Evolutionary conservation across 306 rosid genomes (phyloP), one percentile per base, ranked within the genome.

Genomic region (Vigna radiata): DNA sequence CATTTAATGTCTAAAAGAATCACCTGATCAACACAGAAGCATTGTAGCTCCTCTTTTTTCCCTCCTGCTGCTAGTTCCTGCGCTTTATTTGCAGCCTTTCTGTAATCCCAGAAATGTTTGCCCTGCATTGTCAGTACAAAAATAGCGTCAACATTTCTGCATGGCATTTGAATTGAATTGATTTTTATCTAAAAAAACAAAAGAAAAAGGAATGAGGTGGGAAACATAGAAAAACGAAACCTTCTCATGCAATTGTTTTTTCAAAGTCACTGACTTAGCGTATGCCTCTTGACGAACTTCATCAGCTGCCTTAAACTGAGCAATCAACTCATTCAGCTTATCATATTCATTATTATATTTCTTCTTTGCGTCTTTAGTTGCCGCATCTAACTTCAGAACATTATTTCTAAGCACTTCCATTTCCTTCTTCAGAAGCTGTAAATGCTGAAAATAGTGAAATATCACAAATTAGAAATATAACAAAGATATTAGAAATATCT

Each of bases 231-330:
- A 29, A 55, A 16, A 69, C 68, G 78, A 73, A 17, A 90, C 96
- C 98, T 90, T 93, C 63, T 85, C 91, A 73, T 88, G 79, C 31
- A 82, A 75, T 59, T 87, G 90, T 79, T 85, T 85, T 83, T 70
- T 93, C 87, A 85, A 70, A 83, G 87, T 54, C 73, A 83, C 90
- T 64, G 87, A 79, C 83, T 90, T 80, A 13, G 81, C 84, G 46
- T 85, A 89, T 61, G 98, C 89, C 70, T 89, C 93, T 85, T 90
- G 98, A 55, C 98, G 98, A 81, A 75, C 73, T 68, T 75, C 85
- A 87, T 90, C 89, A 41, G 96, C 94, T 79, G 84, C 87, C 83
- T 62, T 87, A 73, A 82, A 89, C 76, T 59, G 86, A 72, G 84
- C 74, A 55, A 46, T 55, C 76, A 89, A 48, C 61, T 84, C 86